Conservation (phyloP, 495 filamentous ascomycete species). For the Gamarada debralockiae region DNA sequence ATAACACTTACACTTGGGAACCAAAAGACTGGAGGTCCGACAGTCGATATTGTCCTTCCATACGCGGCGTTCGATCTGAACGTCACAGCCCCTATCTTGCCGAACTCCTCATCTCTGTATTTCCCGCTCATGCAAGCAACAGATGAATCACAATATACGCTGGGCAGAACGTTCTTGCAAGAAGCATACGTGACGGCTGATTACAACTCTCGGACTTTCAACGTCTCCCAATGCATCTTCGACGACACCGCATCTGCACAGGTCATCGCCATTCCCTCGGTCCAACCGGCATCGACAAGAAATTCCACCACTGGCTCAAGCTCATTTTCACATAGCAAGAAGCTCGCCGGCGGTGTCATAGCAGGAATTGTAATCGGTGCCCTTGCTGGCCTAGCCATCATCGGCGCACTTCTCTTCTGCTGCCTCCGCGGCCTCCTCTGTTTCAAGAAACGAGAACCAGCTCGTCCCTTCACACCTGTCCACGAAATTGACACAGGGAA, state of each 20-base stretch:
- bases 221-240: slow-evolving; percentile 39
- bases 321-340: not conserved
- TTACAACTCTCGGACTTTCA: slow-evolving; percentile 43
- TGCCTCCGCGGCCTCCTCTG: slow-evolving; percentile 11
- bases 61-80: slow-evolving; percentile 49
- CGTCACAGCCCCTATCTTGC: slow-evolving; percentile 35
- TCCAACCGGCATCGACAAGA: slow-evolving; percentile 8
- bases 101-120: slow-evolving; percentile 34
- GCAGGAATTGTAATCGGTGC: slow-evolving; percentile 33
- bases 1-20: slow-evolving; percentile 49
- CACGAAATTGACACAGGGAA: slow-evolving; percentile 14
- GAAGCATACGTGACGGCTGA: slow-evolving; percentile 48
- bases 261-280: slow-evolving; percentile 14
- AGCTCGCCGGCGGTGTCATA: slow-evolving; percentile 29
- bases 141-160: slow-evolving; percentile 48
- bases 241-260: slow-evolving; percentile 13
- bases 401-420: slow-evolving; percentile 18
- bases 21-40: slow-evolving; percentile 33
- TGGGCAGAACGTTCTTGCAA: slow-evolving; percentile 54
- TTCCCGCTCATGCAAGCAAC: slow-evolving; percentile 49
- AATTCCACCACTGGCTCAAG: not conserved
- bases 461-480: not conserved
- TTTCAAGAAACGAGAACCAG: not conserved
- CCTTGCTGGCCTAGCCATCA: slow-evolving; percentile 19
- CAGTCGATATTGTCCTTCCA: slow-evolving; percentile 45